Evolutionary conservation across 2,329 filamentous ascomycete genomes (phyloP).

Genomic region (Mycocentrospora acerina): DNA sequence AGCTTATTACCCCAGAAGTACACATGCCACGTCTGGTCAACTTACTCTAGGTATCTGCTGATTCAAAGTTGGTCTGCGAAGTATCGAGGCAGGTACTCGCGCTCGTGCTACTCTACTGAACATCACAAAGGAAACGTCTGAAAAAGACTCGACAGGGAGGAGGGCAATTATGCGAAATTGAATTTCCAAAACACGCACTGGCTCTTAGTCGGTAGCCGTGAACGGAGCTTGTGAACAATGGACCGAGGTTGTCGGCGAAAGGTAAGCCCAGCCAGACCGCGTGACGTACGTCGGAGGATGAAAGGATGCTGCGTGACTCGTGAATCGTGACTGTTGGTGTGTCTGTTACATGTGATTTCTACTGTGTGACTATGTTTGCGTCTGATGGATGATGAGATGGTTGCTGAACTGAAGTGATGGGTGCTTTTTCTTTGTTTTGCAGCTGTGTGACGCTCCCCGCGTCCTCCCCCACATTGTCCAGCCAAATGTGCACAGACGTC

Average conservation of each 20-base stretch:
- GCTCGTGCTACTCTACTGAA: conserved; percentile 44
- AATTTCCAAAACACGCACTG: conserved; percentile 7
- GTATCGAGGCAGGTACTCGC: conserved; percentile 41
- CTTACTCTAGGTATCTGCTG: conserved; percentile 36
- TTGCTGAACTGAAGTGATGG: no score
- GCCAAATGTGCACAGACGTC: no score
- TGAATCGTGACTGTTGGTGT: no score
- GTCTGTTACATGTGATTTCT: no score
- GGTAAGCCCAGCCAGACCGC: conserved; percentile 8
- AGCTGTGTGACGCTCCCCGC: no score
- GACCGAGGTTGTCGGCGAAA: conserved; percentile 19
- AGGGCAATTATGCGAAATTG: conserved; percentile 11
- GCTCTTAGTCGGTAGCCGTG: conserved; percentile 11
- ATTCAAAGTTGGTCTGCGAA: conserved; percentile 34
- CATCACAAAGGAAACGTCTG: conserved; percentile 31
- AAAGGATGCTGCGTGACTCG: conserved; percentile 10
- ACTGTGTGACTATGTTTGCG: no score
- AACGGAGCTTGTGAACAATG: conserved; percentile 9
- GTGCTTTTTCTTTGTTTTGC: no score
- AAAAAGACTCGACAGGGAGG: conserved; percentile 7
- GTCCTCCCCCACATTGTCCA: no score
- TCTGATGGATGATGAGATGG: no score
- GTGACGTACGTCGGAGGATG: conserved; percentile 3
- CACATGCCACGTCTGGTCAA: background rate
- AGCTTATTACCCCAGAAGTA: conserved; percentile 3